Evolutionary conservation across 2,329 filamentous ascomycete species (phyloP).

Genomic region (Ascomycota sp.): DNA sequence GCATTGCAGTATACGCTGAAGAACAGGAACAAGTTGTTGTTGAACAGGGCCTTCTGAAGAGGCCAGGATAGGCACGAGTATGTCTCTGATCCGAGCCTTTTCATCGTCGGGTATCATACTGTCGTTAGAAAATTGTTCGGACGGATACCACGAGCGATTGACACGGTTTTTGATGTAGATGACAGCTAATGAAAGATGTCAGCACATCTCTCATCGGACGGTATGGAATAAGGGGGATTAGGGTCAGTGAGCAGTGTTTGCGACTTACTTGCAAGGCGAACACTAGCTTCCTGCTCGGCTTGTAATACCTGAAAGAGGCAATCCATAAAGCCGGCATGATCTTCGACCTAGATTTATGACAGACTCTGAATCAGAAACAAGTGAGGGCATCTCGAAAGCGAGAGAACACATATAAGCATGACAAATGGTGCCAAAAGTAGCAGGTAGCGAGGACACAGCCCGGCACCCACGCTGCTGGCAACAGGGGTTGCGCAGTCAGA

Average conservation of each 20-base stretch:
- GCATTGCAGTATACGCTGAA: constrained; percentile 87
- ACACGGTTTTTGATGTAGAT: constrained; percentile 97
- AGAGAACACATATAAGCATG: too few relatives aligned
- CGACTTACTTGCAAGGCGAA: constrained; percentile 68
- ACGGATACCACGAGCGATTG: constrained; percentile 68
- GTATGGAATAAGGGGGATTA: background rate
- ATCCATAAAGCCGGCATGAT: constrained; percentile 72
- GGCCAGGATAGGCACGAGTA: constrained; percentile 73
- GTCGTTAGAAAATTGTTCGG: constrained; percentile 51
- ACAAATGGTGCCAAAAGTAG: too few relatives aligned
- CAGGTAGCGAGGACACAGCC: too few relatives aligned
- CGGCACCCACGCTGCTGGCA: too few relatives aligned
- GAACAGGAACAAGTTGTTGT: constrained; percentile 76
- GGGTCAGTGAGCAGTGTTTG: background rate
- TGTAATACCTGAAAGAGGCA: constrained; percentile 78
- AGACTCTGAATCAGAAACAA: too few relatives aligned
- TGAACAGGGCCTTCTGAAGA: constrained; percentile 60
- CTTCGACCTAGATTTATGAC: constrained; percentile 45
- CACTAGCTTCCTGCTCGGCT: constrained; percentile 61
- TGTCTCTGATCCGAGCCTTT: constrained; percentile 67
- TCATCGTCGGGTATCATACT: constrained; percentile 69
- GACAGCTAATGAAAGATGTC: constrained; percentile 37
- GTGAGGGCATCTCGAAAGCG: too few relatives aligned
- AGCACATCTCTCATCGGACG: constrained; percentile 2
- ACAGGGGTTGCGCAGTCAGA: too few relatives aligned